Percentiles rank a stretch among this genome's conserved stretches.
phyloP scores from a whole-genome alignment of 2,329 filamentous ascomycete species.

The Xylariaceae sp. region DNA sequence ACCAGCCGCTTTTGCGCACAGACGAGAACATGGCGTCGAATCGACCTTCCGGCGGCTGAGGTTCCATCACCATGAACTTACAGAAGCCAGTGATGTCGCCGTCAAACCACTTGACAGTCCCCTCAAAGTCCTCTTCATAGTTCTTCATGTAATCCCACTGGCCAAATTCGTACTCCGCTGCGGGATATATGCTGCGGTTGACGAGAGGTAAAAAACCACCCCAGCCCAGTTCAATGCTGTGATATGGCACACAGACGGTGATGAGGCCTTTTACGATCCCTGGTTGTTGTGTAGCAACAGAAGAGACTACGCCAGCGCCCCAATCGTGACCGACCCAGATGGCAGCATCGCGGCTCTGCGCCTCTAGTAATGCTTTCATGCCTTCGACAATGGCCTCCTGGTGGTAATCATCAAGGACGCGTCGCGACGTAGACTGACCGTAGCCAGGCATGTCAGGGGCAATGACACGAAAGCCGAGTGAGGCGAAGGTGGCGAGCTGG shows the following conservation, averaged over 20 bases:
- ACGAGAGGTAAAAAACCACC: constrained; percentile 32
- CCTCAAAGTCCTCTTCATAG: constrained; percentile 24
- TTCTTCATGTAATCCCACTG: constrained; percentile 29
- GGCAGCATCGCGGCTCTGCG: constrained; percentile 32
- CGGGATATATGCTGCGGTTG: constrained; percentile 44
- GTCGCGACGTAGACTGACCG: constrained; percentile 32
- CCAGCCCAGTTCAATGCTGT: constrained; percentile 38
- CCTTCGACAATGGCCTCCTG: constrained; percentile 33
- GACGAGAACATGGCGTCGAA: neutral
- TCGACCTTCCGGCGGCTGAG: constrained; percentile 34
- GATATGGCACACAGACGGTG: constrained; percentile 39
- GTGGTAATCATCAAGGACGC: constrained; percentile 25
- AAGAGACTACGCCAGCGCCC: constrained; percentile 27
- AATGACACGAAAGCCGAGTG: constrained; percentile 29
- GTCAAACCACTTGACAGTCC: constrained; percentile 10
- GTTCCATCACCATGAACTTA: constrained; percentile 3
- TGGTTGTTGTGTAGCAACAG: constrained; percentile 25
- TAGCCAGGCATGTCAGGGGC: constrained; percentile 35
- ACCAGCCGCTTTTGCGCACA: constrained; percentile 11
- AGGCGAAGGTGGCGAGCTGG: constrained; percentile 25
- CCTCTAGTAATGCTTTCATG: constrained; percentile 31
- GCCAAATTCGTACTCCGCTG: constrained; percentile 35
- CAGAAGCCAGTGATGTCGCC: constrained; percentile 14
- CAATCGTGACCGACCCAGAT: constrained; percentile 48
- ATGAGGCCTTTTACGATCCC: constrained; percentile 21